Base-by-base conservation (phyloP, 441 rosid genomes). In the Geranium incanum region DNA sequence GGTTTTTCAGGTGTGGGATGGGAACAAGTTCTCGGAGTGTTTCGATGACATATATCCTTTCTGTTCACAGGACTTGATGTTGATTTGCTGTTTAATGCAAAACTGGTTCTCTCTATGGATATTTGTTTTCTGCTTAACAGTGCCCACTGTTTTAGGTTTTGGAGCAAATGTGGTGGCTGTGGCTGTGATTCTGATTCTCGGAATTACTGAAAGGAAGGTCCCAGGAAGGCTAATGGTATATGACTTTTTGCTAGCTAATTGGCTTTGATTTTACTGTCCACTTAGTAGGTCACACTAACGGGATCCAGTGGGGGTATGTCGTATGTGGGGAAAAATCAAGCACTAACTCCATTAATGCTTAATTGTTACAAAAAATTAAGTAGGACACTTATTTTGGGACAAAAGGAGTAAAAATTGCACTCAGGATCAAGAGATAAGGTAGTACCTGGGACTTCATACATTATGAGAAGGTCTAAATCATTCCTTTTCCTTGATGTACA, bases 1-100 rank as follows among this genome's bases (percentile, higher is more conserved):
- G 55, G 52, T 72, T 52, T 79, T 74, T 68, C 92, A 90, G 97
- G 87, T 84, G 13, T 84, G 86, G 85, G 79, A 80, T 71, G 86
- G 85, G 71, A 79, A 74, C 74, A 73, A 63, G 66, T 80, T 87
- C 81, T 75, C 88, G 48, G 79, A 82, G 71, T 86, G 87, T 78
- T 84, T 92, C 36, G 72, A 76, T 68, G 73, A 90, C 78, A 6
- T 85, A 90, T 90, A 92, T 90, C 95, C 98, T 90, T 85, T 74
- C 36, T 36, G 36, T 36, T 21, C 75, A 52, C 65, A 60, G 11
- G 62, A 12, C 71, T 71, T 66, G 59, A 70, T 81, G 75, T 57
- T 52, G 50, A 45, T 4, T 37, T 69, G 18, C 70, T 50, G 6
- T 72, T 41, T 28, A 16, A 12, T 19, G 5, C 5, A 66, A 36